These are phyloP conservation scores for Fusarium chlamydosporum DNA, from an alignment of 2,329 filamentous ascomycete genomes.

Conservation along the genomic window DNA sequence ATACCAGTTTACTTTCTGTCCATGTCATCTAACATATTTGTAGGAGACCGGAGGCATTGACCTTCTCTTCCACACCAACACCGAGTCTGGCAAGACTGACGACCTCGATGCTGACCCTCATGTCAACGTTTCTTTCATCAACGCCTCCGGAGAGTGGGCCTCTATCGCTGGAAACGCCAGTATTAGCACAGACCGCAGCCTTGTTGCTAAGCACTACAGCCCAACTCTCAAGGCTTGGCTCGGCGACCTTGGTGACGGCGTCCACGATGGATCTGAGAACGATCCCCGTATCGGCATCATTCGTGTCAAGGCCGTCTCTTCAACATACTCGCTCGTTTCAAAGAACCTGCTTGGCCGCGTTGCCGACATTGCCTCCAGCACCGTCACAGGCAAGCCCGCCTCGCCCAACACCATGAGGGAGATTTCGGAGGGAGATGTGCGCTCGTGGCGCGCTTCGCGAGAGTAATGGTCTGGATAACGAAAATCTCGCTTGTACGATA, in stretches of 20 bases:
- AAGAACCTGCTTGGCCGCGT: conserved; percentile 75
- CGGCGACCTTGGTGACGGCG: conserved; percentile 86
- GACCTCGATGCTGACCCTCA: conserved; percentile 80
- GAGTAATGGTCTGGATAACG: conserved; percentile 30
- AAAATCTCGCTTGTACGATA: conserved; percentile 43
- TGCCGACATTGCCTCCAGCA: conserved; percentile 81
- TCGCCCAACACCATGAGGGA: conserved; percentile 83
- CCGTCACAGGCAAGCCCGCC: conserved; percentile 78
- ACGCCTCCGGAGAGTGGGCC: conserved; percentile 84
- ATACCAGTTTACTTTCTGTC: neutral
- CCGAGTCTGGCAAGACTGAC: conserved; percentile 88
- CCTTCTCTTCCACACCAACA: conserved; percentile 92
- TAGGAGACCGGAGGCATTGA: conserved; percentile 85
- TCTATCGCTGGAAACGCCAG: conserved; percentile 81
- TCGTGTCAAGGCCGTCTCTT: conserved; percentile 78
- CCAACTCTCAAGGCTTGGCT: conserved; percentile 84
- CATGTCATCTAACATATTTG: conserved; percentile 6
- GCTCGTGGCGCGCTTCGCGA: conserved; percentile 64
- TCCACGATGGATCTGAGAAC: conserved; percentile 83
- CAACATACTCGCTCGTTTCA: conserved; percentile 76
- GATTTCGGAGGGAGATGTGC: conserved; percentile 75
- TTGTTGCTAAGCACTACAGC: conserved; percentile 82
- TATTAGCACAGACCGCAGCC: conserved; percentile 76
- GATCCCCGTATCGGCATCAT: conserved; percentile 89
- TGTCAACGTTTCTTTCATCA: conserved; percentile 87